Percentiles rank a stretch among this genome's conserved stretches.
Evolutionary conservation across 148 eudicot genomes (phyloP).

Genomic region (Rhododendron griersonianum): DNA sequence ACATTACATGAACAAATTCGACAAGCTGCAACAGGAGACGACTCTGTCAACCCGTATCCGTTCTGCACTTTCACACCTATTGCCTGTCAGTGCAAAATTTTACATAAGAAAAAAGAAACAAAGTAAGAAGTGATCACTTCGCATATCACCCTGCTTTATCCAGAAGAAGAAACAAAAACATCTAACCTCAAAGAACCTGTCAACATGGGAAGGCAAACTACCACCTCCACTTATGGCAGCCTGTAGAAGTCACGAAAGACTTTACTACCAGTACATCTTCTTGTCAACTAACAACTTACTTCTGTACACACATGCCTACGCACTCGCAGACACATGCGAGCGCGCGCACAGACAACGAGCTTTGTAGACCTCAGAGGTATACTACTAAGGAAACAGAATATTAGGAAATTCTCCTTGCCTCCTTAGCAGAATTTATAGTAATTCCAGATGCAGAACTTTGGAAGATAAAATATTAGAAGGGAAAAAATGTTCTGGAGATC

Average conservation of each 20-base stretch:
- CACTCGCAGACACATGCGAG: too few species aligned
- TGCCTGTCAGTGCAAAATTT: slow-evolving; percentile 42
- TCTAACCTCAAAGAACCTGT: slow-evolving; percentile 85
- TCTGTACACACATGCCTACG: too few species aligned
- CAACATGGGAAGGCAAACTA: slow-evolving; percentile 75
- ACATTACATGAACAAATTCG: slow-evolving; percentile 66
- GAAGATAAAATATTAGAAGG: neutral
- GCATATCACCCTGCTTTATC: neutral
- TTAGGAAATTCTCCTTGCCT: neutral
- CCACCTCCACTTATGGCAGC: slow-evolving; percentile 97
- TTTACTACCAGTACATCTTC: neutral
- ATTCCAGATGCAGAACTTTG: neutral
- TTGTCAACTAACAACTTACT: neutral
- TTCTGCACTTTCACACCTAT: slow-evolving; percentile 68
- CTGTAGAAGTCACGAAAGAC: slow-evolving; percentile 34
- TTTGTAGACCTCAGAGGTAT: neutral
- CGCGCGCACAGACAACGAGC: neutral
- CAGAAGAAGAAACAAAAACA: slow-evolving; percentile 12
- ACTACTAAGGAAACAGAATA: neutral
- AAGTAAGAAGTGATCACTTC: slow-evolving; percentile 2
- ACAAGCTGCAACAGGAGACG: slow-evolving; percentile 79
- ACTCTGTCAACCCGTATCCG: slow-evolving; percentile 90
- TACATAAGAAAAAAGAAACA: neutral
- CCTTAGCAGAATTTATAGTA: neutral
- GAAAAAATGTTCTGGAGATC: neutral